Conservation (phyloP, 1,284 basidiomycete species). For the Peniophora sp. region DNA sequence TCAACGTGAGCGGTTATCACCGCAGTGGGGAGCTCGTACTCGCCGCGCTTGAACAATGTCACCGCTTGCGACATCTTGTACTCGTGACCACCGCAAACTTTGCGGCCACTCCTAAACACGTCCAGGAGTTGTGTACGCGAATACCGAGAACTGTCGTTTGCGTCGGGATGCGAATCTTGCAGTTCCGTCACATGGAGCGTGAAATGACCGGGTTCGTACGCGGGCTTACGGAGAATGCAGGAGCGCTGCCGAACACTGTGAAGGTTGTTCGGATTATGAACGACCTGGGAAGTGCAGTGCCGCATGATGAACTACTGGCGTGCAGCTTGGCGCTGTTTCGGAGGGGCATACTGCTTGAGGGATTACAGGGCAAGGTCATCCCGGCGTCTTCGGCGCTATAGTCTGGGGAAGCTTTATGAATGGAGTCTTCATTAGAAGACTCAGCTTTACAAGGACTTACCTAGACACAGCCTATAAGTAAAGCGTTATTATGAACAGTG, state of each 20-base stretch:
- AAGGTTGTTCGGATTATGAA: not conserved
- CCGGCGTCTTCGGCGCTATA: too few relatives aligned
- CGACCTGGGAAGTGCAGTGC: not conserved
- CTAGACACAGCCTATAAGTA: too few relatives aligned
- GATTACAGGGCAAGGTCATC: not conserved
- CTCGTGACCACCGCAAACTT: not conserved
- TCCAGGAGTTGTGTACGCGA: not conserved
- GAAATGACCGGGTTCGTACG: not conserved
- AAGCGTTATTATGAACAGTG: too few relatives aligned
- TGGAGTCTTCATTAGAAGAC: too few relatives aligned
- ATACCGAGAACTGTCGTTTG: not conserved
- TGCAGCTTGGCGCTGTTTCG: not conserved
- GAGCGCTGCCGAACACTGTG: not conserved
- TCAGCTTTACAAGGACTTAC: too few relatives aligned
- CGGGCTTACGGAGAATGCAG: not conserved
- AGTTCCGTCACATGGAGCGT: not conserved
- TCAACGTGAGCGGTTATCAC: not conserved
- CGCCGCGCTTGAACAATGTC: not conserved
- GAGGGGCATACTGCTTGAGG: not conserved
- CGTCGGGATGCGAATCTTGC: not conserved
- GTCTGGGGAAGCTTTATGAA: too few relatives aligned
- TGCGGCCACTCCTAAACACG: not conserved
- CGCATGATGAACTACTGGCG: not conserved
- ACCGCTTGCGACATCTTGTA: not conserved
- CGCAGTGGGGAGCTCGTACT: not conserved